These are phyloP conservation scores for Pythium rhizo-oryzae DNA, from an alignment of 352 stramenopile genomes.

Conservation along the genomic window DNA sequence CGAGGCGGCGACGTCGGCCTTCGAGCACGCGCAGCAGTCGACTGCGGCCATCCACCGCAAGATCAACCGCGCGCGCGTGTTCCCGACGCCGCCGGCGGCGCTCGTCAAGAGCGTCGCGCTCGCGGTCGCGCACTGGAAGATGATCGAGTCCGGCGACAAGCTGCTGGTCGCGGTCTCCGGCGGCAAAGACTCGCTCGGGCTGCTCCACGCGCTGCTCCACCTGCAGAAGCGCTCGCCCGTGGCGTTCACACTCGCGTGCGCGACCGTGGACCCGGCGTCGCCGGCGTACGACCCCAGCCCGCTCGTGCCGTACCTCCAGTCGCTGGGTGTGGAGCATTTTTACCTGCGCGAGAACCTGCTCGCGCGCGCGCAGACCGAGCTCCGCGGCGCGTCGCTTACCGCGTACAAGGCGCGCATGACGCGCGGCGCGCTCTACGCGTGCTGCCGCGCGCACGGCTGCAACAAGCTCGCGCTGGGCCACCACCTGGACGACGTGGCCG, in stretches of 20 bases:
- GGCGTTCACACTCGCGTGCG: conserved; percentile 92
- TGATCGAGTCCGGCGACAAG: conserved; percentile 94
- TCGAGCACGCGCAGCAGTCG: conserved; percentile 31
- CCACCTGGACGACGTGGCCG: conserved; percentile 95
- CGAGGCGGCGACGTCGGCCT: neutral
- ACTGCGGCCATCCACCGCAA: conserved; percentile 33
- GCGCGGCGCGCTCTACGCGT: conserved; percentile 57
- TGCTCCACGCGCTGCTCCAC: conserved; percentile 94
- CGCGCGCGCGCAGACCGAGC: conserved; percentile 58
- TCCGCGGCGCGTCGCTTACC: conserved; percentile 86
- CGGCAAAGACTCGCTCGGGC: conserved; percentile 95
- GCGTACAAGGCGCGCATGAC: conserved; percentile 95
- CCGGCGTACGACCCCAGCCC: conserved; percentile 93
- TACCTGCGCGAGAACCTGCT: conserved; percentile 91
- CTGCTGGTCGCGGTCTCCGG: conserved; percentile 94
- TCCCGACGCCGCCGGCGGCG: conserved; percentile 46
- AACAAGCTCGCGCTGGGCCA: conserved; percentile 69
- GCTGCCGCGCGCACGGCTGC: conserved; percentile 36
- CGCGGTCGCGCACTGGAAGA: conserved; percentile 90
- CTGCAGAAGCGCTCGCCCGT: conserved; percentile 89
- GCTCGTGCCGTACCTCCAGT: conserved; percentile 93
- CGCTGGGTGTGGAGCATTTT: conserved; percentile 92
- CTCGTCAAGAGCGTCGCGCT: conserved; percentile 56
- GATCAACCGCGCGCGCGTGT: conserved; percentile 36
- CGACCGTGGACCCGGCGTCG: conserved; percentile 95